Conservation (phyloP, 2,329 filamentous ascomycete genomes). For the Pseudogymnoascus sp. region DNA sequence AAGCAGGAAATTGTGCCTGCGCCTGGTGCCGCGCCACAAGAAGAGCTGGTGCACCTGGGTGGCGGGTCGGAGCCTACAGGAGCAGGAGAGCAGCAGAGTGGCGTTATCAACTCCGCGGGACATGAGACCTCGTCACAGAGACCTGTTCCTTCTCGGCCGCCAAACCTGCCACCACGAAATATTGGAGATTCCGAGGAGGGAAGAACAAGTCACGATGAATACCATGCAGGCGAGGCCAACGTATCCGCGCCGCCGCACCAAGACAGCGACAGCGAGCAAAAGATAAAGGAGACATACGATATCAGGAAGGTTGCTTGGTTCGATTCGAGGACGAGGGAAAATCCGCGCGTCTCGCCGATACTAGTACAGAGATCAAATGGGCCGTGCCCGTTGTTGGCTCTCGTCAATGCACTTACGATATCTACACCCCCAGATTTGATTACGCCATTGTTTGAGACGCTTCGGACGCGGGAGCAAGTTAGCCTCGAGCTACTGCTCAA, state of each 20-base stretch:
- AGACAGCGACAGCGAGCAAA: slow-evolving; percentile 10
- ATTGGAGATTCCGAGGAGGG: slow-evolving; percentile 20
- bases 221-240: slow-evolving; percentile 16
- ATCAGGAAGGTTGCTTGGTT: slow-evolving; percentile 88
- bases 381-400: slow-evolving; percentile 82
- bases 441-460: slow-evolving; percentile 67
- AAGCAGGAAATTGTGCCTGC: neutral
- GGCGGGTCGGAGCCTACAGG: neutral
- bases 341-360: slow-evolving; percentile 71
- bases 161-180: slow-evolving; percentile 4
- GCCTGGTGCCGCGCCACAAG: neutral
- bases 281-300: slow-evolving; percentile 66
- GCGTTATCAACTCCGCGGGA: neutral
- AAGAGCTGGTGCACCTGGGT: neutral
- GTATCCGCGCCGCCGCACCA: slow-evolving; percentile 1
- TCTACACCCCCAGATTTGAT: slow-evolving; percentile 61
- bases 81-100: neutral
- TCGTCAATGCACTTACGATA: slow-evolving; percentile 86
- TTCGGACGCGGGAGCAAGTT: slow-evolving; percentile 77
- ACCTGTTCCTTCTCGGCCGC: neutral
- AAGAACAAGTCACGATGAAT: slow-evolving; percentile 18
- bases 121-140: neutral
- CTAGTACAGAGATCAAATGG: slow-evolving; percentile 91
- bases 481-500: slow-evolving; percentile 79
- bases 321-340: slow-evolving; percentile 52